Base-by-base conservation (phyloP, 2,329 filamentous ascomycete species). In the Lasiodiplodia citricola region DNA sequence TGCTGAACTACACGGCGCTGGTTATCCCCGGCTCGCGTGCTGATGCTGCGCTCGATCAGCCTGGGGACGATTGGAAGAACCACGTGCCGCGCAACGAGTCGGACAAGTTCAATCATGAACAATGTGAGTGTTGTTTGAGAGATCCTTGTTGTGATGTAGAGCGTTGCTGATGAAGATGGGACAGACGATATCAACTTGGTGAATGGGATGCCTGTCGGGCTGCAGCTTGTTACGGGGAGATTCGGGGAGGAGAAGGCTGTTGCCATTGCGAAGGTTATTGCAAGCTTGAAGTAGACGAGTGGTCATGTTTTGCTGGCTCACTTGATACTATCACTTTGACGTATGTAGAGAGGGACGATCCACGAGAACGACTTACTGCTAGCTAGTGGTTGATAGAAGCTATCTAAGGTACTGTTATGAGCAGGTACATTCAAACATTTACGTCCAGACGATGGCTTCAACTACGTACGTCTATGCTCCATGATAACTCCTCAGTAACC, bases 201-300 rank as follows among this genome's bases (percentile, higher is more conserved):
- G n/a, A 62, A 68, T 13, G 72, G 69, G 1, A 72, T 72, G 69
- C 72, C 72, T 1, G 64, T 73, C 10, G 69, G 70, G n/a, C 60
- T 73, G 38, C 72, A 73, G 63, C 60, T 73, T 25, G 70, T 73
- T 10, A 69, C 67, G 21, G 72, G 72, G 0, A 64, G 66, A n/a
- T 72, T 71, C 57, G 72, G 71, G 0, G 72, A 73, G 56, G 72
- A 72, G 58, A 73, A 69, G 38, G 68, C 70, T 8, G 69, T 73
- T 11, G 69, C 68, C n/a, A 67, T 72, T 18, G 69, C 71, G 5
- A 73, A 72, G 64, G 54, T 72, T 10, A 54, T 72, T 16, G 63
- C 71, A 31, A 68, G 66, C n/a, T 28, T 72, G 31, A 38, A 64
- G 25, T 68, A 3, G 37, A 21, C 31, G 7, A 35, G 31, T 7